These are phyloP conservation scores for Psidium friedrichsthalianum DNA, from an alignment of 345 rosid species.

Conservation along the genomic window DNA sequence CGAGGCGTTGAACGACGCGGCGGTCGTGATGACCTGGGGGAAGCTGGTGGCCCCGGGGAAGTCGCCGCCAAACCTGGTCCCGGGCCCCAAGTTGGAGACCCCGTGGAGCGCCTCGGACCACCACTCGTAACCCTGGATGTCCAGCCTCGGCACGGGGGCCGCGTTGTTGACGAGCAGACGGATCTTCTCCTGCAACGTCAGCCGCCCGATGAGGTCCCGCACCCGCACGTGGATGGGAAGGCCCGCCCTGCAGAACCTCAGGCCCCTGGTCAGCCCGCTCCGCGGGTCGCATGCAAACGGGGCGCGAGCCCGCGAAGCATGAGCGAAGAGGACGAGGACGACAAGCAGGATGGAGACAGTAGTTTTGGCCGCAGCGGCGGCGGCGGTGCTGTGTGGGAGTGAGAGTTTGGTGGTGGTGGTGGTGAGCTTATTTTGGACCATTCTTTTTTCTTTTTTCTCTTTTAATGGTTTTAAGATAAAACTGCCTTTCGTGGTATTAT, in stretches of 20 bases:
- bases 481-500: not conserved
- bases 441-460: not conserved
- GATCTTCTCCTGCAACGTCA: constrained; percentile 73
- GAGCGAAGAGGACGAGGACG: constrained; percentile 2
- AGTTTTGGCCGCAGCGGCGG: constrained; percentile 1
- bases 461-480: not conserved
- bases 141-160: constrained; percentile 61
- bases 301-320: not conserved
- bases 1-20: constrained; percentile 81
- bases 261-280: constrained; percentile 32
- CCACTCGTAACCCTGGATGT: constrained; percentile 88
- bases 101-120: constrained; percentile 99
- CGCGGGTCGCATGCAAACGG: constrained; percentile 64
- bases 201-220: constrained; percentile 60
- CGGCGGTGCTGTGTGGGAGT: not conserved
- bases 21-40: constrained; percentile 90
- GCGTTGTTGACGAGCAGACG: constrained; percentile 81
- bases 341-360: not conserved
- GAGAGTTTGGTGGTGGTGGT: not conserved
- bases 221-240: constrained; percentile 64
- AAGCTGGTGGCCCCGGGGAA: constrained; percentile 84
- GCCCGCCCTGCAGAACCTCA: constrained; percentile 39
- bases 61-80: constrained; percentile 55
- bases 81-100: constrained; percentile 67
- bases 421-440: not conserved